Conservation (phyloP, 2,329 filamentous ascomycete species). For the Botrytis paeoniae region DNA sequence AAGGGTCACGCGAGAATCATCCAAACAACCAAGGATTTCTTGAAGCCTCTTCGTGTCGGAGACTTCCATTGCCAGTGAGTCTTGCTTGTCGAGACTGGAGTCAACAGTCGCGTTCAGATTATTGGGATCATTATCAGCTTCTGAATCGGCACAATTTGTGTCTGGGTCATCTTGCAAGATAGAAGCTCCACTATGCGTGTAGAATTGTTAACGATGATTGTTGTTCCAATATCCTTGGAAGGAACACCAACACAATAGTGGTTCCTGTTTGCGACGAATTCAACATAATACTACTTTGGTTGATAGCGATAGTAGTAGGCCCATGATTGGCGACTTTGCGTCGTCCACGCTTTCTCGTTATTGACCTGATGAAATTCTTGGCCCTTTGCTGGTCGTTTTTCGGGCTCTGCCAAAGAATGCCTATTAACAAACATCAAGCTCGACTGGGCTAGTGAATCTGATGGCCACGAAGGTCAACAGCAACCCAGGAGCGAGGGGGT, state of each 20-base stretch:
- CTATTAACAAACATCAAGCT: background rate
- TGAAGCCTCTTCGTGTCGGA: background rate
- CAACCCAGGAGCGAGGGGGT: background rate
- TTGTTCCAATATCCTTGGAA: background rate
- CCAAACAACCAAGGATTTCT: background rate
- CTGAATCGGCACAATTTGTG: background rate
- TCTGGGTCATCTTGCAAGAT: background rate
- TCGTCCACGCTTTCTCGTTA: background rate
- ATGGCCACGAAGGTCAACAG: background rate
- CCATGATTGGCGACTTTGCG: background rate
- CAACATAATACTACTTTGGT: background rate
- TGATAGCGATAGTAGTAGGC: background rate
- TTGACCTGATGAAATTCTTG: background rate
- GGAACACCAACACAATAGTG: background rate
- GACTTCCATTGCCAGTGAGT: background rate
- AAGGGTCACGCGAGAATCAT: background rate
- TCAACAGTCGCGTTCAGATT: background rate
- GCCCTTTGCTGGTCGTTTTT: background rate
- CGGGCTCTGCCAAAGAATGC: background rate
- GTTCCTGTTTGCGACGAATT: background rate
- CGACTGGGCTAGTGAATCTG: background rate
- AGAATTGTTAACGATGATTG: background rate
- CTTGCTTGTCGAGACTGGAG: background rate
- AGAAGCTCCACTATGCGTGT: background rate
- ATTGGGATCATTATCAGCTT: background rate